phyloP scores from a whole-genome alignment of 2,329 filamentous ascomycete species.

The Pseudonectria foliicola region DNA sequence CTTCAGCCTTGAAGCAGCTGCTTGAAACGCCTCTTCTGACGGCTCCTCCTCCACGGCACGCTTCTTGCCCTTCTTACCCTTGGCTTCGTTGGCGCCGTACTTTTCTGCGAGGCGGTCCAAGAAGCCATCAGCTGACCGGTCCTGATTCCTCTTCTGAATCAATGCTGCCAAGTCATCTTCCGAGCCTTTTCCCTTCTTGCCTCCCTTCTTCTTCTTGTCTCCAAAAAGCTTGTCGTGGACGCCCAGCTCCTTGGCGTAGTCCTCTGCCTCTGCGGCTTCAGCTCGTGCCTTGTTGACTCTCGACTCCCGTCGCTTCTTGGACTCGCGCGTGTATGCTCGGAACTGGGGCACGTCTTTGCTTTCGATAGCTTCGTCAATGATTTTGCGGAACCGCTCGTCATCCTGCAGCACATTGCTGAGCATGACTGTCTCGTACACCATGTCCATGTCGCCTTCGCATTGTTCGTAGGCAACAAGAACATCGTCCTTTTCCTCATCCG shows the following conservation, averaged over 20 bases:
- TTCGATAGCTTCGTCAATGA: constrained; percentile 76
- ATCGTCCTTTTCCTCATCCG: constrained; percentile 76
- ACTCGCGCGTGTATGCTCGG: constrained; percentile 65
- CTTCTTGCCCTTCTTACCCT: constrained; percentile 46
- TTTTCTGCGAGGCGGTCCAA: constrained; percentile 71
- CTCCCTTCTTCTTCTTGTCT: constrained; percentile 39
- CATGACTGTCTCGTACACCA: constrained; percentile 77
- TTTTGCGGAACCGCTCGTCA: constrained; percentile 72
- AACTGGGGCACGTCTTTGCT: constrained; percentile 60
- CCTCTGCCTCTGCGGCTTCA: constrained; percentile 67
- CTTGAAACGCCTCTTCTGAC: constrained; percentile 54
- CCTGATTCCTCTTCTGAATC: constrained; percentile 65
- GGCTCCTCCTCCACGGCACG: constrained; percentile 54
- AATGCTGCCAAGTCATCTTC: constrained; percentile 60
- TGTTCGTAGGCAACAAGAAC: constrained; percentile 69
- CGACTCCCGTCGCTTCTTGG: constrained; percentile 53
- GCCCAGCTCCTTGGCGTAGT: constrained; percentile 67
- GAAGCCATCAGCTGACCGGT: constrained; percentile 49
- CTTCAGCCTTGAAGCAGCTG: constrained; percentile 43
- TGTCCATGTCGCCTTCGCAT: constrained; percentile 66
- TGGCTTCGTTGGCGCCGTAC: constrained; percentile 46
- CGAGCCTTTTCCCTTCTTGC: constrained; percentile 34
- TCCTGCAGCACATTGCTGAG: constrained; percentile 77
- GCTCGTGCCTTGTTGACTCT: constrained; percentile 55
- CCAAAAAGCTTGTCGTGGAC: constrained; percentile 64